Base-by-base conservation (phyloP, 805 yeast species). In the Metschnikowia borealis region DNA sequence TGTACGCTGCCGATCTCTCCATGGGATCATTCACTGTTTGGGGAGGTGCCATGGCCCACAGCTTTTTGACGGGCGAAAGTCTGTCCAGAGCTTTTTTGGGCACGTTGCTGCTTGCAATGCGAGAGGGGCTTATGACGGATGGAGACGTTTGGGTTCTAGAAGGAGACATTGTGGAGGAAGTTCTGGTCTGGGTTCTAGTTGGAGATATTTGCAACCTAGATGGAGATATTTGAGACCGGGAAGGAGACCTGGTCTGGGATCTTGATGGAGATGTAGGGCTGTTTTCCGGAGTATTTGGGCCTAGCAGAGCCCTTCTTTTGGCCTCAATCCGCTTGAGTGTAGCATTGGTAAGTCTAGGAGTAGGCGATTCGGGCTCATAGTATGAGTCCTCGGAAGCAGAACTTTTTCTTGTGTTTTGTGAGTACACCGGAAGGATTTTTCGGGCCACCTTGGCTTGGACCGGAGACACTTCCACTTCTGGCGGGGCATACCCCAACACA, bases 241-340 rank as follows among this genome's bases (percentile, higher is more conserved):
- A 52, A 43, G 49, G 49, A 7, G 62, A 45, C 23, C 41, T 54
- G 14, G 43, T 46, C 15, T 46, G 34, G 8, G 50, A 26, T 2
- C 50, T 44, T 7, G 55, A 42, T 15, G 38, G 38, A 15, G 38
- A 35, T 10, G 38, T 8, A 5, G 43, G 31, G n/a, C 17, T 39
- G n/a, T 38, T 38, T 39, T 46, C 14, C 7, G 31, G 17, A 2
- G 26, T 33, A 2, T 11, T 18, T 33, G 26, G 37, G 6, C 42
- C 37, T 10, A 40, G 35, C 34, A 48, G 53, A 6, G 50, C 42
- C 36, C 50, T 53, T 18, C 54, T 57, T 34, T 57, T 60, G 5
- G 70, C 67, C 51, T 68, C 74, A 3, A 69, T 58, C 38, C 75
- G 54, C 43, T 63, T 68, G 29, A 69, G 53, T 1, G 74, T 70